Conservation (phyloP, 1,139 yeast species). For the Taphrina sp. region DNA sequence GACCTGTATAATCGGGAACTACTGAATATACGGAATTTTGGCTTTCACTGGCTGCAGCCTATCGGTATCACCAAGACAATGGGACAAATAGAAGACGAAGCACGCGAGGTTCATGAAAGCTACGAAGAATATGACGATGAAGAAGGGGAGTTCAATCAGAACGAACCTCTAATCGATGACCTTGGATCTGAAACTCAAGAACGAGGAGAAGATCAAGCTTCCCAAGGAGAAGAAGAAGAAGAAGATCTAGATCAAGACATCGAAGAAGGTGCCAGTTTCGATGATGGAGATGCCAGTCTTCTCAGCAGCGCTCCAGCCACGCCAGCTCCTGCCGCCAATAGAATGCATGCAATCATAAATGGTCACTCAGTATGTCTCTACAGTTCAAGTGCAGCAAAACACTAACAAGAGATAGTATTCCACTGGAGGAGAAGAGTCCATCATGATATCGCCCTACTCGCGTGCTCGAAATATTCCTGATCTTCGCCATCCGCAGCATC, state of each 20-base stretch:
- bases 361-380: too few species aligned
- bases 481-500: too few species aligned
- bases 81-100: slow-evolving; percentile 19
- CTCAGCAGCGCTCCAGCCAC: background rate
- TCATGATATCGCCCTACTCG: too few species aligned
- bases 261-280: slow-evolving; percentile 16
- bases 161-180: background rate
- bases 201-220: background rate
- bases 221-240: slow-evolving; percentile 1
- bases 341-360: too few species aligned
- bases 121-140: slow-evolving; percentile 17
- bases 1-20: slow-evolving; percentile 1
- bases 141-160: slow-evolving; percentile 15
- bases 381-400: too few species aligned
- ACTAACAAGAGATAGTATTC: too few species aligned
- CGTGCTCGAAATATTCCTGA: too few species aligned
- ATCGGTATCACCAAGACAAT: slow-evolving; percentile 14
- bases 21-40: slow-evolving; percentile 14
- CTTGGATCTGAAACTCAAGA: background rate
- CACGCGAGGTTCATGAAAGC: slow-evolving; percentile 4
- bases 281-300: background rate
- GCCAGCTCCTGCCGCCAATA: background rate
- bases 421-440: too few species aligned
- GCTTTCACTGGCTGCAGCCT: slow-evolving; percentile 20
- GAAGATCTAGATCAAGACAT: slow-evolving; percentile 16